A percentile compares a stretch with the other conserved stretches of the same genome.
Evolutionary conservation across 345 rosid genomes (phyloP).

Genomic region (Pugionium dolabratum): DNA sequence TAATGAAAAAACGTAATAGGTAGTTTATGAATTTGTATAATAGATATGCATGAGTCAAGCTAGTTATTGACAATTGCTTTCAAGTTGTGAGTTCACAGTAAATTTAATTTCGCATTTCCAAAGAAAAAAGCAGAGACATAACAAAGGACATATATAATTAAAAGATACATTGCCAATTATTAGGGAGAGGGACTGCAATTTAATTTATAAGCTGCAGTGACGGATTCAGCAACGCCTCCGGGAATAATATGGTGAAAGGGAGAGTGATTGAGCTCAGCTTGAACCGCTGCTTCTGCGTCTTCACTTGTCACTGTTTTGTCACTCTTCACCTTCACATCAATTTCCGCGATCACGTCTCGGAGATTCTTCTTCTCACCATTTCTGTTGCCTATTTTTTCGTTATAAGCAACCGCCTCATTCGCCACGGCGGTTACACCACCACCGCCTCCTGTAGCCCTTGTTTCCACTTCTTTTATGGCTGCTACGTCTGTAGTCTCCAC

Average conservation of each 20-base stretch:
- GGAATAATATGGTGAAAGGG: conserved; percentile 7
- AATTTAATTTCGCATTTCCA: too few species aligned
- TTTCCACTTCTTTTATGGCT: conserved; percentile 37
- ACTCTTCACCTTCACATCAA: conserved; percentile 22
- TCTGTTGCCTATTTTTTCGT: not conserved
- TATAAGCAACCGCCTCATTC: conserved; percentile 22
- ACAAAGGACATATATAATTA: too few species aligned
- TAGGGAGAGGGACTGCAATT: conserved; percentile 21
- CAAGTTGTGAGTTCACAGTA: too few species aligned
- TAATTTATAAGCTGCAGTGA: conserved; percentile 34
- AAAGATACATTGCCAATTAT: not conserved
- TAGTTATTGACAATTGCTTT: too few species aligned
- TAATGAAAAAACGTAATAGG: conserved; percentile 1
- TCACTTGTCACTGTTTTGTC: conserved; percentile 33
- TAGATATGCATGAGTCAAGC: too few species aligned
- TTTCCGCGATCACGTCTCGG: conserved; percentile 26
- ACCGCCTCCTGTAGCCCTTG: conserved; percentile 8
- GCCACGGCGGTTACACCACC: conserved; percentile 28
- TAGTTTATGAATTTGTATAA: too few species aligned
- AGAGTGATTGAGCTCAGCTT: conserved; percentile 34
- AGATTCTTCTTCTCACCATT: conserved; percentile 16
- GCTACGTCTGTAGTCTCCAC: conserved; percentile 35
- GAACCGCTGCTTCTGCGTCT: conserved; percentile 39
- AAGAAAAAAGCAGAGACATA: too few species aligned
- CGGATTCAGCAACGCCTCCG: conserved; percentile 41